Percentiles rank a stretch among this genome's conserved stretches.
These are phyloP conservation scores for Paracamarosporium sp. DNA, from an alignment of 2,329 filamentous ascomycete genomes.

Conservation along the genomic window DNA sequence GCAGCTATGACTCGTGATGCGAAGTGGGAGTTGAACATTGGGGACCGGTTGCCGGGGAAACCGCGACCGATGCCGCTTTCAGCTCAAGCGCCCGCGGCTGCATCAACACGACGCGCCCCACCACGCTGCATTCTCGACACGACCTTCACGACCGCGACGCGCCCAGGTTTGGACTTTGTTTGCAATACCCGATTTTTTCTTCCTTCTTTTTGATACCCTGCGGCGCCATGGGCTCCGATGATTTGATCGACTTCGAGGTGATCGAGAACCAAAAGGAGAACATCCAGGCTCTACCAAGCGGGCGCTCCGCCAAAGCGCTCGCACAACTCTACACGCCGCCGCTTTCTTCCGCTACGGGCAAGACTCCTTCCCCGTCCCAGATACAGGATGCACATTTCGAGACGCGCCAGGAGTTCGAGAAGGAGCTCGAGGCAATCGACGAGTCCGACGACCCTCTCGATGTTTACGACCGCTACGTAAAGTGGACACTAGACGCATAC, in stretches of 20 bases:
- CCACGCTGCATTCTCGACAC: background rate
- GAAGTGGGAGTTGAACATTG: background rate
- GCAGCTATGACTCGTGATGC: background rate
- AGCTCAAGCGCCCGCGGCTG: background rate
- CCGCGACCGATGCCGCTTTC: background rate
- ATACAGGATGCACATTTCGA: conserved; percentile 80
- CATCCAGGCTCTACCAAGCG: conserved; percentile 89
- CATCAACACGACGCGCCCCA: conserved; percentile 6
- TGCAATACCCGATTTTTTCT: conserved; percentile 17
- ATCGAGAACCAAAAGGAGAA: conserved; percentile 99
- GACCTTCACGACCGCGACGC: conserved; percentile 18
- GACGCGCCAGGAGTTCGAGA: conserved; percentile 83
- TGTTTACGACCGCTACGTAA: conserved; percentile 94
- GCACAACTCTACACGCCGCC: conserved; percentile 78
- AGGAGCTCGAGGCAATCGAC: conserved; percentile 76
- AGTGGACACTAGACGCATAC: conserved; percentile 95
- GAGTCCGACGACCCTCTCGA: conserved; percentile 96
- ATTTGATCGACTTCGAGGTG: conserved; percentile 75
- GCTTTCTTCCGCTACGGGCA: conserved; percentile 53
- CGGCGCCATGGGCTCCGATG: conserved; percentile 52
- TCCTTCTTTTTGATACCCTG: conserved; percentile 35
- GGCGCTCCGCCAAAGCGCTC: conserved; percentile 86
- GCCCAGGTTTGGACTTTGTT: conserved; percentile 15
- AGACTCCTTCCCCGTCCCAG: conserved; percentile 65
- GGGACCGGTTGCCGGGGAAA: conserved; percentile 1